Evolutionary conservation across 83 land plant genomes (phyloP).

Genomic region (Picea abies): DNA sequence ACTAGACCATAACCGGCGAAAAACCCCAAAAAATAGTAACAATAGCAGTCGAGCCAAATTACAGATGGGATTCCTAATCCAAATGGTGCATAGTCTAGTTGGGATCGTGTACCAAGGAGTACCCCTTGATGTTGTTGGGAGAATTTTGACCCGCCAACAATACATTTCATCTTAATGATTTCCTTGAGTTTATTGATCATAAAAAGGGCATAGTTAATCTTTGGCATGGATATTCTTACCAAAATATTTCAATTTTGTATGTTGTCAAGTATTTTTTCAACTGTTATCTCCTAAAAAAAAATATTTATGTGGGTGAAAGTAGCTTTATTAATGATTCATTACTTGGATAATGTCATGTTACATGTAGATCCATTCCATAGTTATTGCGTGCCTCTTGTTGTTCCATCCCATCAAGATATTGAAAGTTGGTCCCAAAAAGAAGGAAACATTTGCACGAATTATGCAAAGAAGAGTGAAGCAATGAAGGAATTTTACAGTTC

Average conservation of each 20-base stretch:
- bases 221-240: neutral
- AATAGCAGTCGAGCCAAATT: too few species aligned
- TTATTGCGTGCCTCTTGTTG: constrained; percentile 77
- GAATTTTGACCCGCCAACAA: too few species aligned
- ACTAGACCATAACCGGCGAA: too few species aligned
- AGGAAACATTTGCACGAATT: constrained; percentile 42
- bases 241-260: neutral
- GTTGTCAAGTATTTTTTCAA: neutral
- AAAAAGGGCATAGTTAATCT: too few species aligned
- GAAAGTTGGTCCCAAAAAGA: constrained; percentile 67
- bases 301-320: constrained; percentile 65
- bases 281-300: neutral
- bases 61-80: too few species aligned
- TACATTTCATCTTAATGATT: too few species aligned
- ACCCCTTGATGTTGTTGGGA: too few species aligned
- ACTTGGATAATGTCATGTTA: constrained; percentile 47
- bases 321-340: constrained; percentile 60
- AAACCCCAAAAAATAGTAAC: too few species aligned
- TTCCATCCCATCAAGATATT: constrained; percentile 46
- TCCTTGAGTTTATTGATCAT: too few species aligned
- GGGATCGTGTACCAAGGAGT: too few species aligned
- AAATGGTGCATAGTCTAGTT: too few species aligned
- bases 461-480: constrained; percentile 55
- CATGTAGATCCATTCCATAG: constrained; percentile 63
- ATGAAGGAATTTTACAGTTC: constrained; percentile 64